Conservation (phyloP, 2,329 filamentous ascomycete genomes). For the Talaromyces sp. region DNA sequence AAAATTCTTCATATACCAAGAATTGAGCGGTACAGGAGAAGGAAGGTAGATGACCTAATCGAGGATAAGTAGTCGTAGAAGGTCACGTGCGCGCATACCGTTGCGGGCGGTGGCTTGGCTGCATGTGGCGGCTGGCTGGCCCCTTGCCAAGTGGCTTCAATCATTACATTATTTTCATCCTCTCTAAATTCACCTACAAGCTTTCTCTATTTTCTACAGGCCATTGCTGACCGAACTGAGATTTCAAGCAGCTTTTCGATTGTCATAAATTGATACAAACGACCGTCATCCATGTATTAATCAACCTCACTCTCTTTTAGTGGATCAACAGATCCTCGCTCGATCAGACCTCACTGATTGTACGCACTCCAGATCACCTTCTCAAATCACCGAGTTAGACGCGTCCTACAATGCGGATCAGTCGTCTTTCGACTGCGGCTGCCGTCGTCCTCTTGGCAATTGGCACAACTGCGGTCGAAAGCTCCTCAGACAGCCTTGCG, state of each 20-base stretch:
- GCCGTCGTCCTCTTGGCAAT: conserved; percentile 12
- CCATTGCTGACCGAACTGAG: background rate
- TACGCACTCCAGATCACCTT: background rate
- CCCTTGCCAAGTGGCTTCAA: conserved; percentile 6
- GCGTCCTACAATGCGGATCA: conserved; percentile 13
- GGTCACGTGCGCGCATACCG: background rate
- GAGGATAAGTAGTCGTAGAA: background rate
- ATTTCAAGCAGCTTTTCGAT: background rate
- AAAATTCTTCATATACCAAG: background rate
- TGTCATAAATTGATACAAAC: background rate
- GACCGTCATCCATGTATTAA: background rate
- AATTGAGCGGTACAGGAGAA: background rate
- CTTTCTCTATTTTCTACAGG: background rate
- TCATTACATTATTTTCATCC: background rate
- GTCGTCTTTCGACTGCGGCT: conserved; percentile 8
- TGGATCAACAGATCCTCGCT: conserved; percentile 1
- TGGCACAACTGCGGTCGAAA: conserved; percentile 12
- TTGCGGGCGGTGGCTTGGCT: background rate
- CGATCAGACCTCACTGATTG: background rate
- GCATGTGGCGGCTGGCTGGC: conserved; percentile 1
- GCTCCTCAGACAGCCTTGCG: conserved; percentile 5
- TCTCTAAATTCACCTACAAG: background rate
- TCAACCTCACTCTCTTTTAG: background rate
- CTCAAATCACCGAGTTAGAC: background rate
- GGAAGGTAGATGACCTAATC: background rate